Evolutionary conservation across 768 basidiomycete species (phyloP), one percentile per base, ranked within the genome.

Genomic region (Trametes villosa): DNA sequence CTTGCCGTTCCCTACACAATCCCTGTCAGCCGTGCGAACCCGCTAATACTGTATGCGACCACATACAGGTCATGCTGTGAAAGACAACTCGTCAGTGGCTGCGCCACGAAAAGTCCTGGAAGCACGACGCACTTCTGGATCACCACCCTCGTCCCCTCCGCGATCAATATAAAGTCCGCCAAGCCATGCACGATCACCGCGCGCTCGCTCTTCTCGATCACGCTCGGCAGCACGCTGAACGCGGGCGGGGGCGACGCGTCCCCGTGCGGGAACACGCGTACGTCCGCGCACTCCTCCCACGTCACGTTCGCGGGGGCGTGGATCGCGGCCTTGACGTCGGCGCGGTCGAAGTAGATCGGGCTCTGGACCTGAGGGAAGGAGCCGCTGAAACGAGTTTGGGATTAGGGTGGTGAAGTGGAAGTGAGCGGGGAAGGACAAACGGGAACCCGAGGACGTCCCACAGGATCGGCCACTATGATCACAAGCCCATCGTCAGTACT

Each of bases 401-500:
- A 20, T 18, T 27, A 15, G 7, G 33, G 15, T 8, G n/a, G 11
- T 26, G 3, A 20, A 46, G 17, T 31, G 50, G 31, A 6, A 59
- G 46, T 20, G 34, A 24, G 13, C 2, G 22, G 33, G 47, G 0
- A 24, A 9, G 30, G 17, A 22, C 34, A 70, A 66, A 88, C 85
- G 89, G 89, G 80, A 88, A 91, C n/a, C 89, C 89, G 30, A 91
- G 85, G 6, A 91, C 88, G 61, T 91, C 89, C 89, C 88, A 91
- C 13, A 87, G 75, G 41, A 88, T 78, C 0, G 89, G 90, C 72
- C 77, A 89, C 64, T 78, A 15, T 27, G 27, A 17, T 29, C 2
- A 31, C 26, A 6, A 6, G 42, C 49, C 30, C 40, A 22, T 17
- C n/a, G n/a, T n/a, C n/a, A n/a, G n/a, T n/a, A n/a, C n/a, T n/a